phyloP scores from a whole-genome alignment of 208 protist species.

The Crithidia expoeki region DNA sequence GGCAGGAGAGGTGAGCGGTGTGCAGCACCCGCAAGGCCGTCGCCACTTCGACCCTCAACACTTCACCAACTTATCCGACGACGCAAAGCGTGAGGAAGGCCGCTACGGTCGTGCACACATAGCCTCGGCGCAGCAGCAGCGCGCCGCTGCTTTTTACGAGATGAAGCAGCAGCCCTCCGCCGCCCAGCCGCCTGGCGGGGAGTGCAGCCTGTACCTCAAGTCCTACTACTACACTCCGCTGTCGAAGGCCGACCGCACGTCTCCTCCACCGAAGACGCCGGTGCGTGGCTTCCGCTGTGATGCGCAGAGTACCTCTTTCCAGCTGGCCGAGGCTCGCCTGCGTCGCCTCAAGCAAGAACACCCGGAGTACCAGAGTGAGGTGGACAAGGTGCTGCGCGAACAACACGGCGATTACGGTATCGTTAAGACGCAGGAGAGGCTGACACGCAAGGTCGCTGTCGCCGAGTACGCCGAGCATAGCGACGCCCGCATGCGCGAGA shows the following conservation, averaged over 20 bases:
- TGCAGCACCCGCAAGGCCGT: slow-evolving; percentile 15
- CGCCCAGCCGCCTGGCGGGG: slow-evolving; percentile 30
- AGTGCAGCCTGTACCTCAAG: slow-evolving; percentile 50
- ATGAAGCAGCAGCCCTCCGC: slow-evolving; percentile 19
- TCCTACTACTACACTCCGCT: slow-evolving; percentile 61
- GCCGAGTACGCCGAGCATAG: slow-evolving; percentile 55
- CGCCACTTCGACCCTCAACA: slow-evolving; percentile 67
- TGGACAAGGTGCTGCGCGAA: slow-evolving; percentile 32
- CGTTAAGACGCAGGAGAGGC: slow-evolving; percentile 52
- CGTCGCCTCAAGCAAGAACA: slow-evolving; percentile 45
- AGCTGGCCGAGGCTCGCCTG: slow-evolving; percentile 62
- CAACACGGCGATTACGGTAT: slow-evolving; percentile 50
- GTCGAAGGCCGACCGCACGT: slow-evolving; percentile 19
- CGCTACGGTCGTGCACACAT: slow-evolving; percentile 56
- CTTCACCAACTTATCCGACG: slow-evolving; percentile 63
- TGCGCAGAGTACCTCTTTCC: slow-evolving; percentile 45
- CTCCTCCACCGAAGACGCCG: slow-evolving; percentile 9
- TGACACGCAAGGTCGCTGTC: slow-evolving; percentile 46
- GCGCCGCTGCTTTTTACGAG: slow-evolving; percentile 38
- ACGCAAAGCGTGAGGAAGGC: slow-evolving; percentile 67
- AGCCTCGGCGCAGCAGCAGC: slow-evolving; percentile 28
- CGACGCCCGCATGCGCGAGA: slow-evolving; percentile 35
- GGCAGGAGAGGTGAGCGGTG: neutral
- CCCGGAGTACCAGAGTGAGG: slow-evolving; percentile 36
- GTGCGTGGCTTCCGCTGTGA: slow-evolving; percentile 4